phyloP scores from a whole-genome alignment of 768 basidiomycete species.

The Serendipita sp. region DNA sequence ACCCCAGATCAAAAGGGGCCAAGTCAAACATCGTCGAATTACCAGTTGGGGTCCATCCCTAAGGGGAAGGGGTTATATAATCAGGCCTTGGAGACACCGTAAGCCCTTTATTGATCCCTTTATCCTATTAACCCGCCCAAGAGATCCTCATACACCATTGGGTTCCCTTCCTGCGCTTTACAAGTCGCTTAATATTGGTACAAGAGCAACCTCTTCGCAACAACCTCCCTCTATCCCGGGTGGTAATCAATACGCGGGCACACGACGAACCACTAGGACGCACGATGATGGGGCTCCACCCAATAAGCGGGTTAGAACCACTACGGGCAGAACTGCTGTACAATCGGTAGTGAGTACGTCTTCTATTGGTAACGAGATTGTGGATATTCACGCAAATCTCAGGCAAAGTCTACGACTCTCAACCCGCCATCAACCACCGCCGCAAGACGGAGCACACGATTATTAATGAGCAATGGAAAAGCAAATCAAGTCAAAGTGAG shows the following conservation, averaged over 20 bases:
- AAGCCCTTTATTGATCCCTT: no score
- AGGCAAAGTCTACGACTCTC: background rate
- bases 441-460: background rate
- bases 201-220: background rate
- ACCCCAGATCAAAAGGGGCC: conserved; percentile 37
- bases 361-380: background rate
- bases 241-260: background rate
- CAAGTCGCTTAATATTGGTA: background rate
- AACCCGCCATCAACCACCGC: background rate
- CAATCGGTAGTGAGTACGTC: no score
- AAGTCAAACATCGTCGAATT: background rate
- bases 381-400: background rate
- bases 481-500: background rate
- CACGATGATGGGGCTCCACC: background rate
- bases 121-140: background rate
- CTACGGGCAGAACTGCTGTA: background rate
- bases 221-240: background rate
- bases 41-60: background rate
- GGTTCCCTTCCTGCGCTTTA: background rate
- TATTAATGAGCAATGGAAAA: conserved; percentile 7
- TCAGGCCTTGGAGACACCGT: no score
- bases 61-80: background rate
- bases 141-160: background rate
- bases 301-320: background rate
- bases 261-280: background rate